phyloP scores from a whole-genome alignment of 345 rosid species.

The Eucalyptus tenuipes region DNA sequence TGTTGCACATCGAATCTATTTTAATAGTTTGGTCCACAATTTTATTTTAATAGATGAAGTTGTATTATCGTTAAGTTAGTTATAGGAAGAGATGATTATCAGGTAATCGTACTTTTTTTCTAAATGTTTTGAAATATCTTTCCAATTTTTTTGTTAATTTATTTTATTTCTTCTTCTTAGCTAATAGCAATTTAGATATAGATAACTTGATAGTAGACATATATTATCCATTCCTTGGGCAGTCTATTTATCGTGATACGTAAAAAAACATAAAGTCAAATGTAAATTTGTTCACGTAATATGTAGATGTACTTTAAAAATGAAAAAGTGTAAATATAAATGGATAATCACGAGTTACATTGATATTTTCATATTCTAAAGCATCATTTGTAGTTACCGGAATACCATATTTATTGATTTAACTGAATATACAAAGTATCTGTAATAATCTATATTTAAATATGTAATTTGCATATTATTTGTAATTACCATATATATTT shows the following conservation, averaged over 20 bases:
- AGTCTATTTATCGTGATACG: no score
- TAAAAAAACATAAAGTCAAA: no score
- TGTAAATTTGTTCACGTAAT: no score
- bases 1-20: neutral
- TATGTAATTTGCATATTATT: neutral
- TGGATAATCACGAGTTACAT: neutral
- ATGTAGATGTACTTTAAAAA: neutral
- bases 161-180: neutral
- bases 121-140: no score
- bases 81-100: neutral
- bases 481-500: neutral
- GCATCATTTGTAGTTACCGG: neutral
- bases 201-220: neutral
- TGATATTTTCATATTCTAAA: neutral
- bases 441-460: neutral
- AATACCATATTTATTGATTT: neutral
- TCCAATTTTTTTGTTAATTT: neutral
- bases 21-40: neutral
- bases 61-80: neutral
- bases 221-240: fast-evolving
- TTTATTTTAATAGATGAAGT: neutral
- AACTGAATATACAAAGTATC: neutral
- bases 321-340: neutral
- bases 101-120: neutral
- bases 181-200: no score